Evolutionary conservation across 257 asterid genomes (phyloP).

Genomic region (Mentha longifolia): DNA sequence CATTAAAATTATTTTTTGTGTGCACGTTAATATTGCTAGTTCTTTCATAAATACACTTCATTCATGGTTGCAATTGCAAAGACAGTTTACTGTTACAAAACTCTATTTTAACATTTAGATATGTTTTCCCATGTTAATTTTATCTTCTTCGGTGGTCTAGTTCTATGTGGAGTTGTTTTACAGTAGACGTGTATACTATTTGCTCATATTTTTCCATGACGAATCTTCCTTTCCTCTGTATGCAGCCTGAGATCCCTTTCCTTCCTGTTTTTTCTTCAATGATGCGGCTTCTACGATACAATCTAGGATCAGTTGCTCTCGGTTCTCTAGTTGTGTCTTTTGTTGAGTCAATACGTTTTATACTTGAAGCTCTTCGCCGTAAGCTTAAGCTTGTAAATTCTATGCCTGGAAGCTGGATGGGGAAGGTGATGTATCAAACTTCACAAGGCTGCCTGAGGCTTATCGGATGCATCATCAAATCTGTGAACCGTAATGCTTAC

Average conservation of each 20-base stretch:
- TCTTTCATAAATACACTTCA: background rate
- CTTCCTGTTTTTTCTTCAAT: conserved; percentile 94
- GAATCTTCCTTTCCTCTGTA: background rate
- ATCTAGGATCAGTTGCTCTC: conserved; percentile 88
- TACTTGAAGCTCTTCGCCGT: conserved; percentile 93
- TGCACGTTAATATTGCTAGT: too few relatives aligned
- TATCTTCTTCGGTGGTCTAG: background rate
- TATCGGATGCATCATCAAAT: conserved; percentile 78
- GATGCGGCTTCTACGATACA: conserved; percentile 87
- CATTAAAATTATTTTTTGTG: too few relatives aligned
- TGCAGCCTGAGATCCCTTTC: conserved; percentile 84
- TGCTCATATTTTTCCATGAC: background rate
- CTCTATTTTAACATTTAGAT: background rate
- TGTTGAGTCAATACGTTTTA: conserved; percentile 77
- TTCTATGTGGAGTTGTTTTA: too few relatives aligned
- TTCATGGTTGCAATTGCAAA: background rate
- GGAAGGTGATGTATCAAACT: conserved; percentile 56
- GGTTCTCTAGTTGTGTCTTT: conserved; percentile 85
- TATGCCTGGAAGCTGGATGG: conserved; percentile 66
- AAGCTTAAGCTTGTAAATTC: conserved; percentile 71
- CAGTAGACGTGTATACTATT: background rate
- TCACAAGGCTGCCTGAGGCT: conserved; percentile 69
- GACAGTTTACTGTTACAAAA: background rate
- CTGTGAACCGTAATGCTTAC: conserved; percentile 92
- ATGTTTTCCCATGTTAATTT: background rate